Conservation (phyloP, 208 protist genomes). For the Acanthamoeba royreba region DNA sequence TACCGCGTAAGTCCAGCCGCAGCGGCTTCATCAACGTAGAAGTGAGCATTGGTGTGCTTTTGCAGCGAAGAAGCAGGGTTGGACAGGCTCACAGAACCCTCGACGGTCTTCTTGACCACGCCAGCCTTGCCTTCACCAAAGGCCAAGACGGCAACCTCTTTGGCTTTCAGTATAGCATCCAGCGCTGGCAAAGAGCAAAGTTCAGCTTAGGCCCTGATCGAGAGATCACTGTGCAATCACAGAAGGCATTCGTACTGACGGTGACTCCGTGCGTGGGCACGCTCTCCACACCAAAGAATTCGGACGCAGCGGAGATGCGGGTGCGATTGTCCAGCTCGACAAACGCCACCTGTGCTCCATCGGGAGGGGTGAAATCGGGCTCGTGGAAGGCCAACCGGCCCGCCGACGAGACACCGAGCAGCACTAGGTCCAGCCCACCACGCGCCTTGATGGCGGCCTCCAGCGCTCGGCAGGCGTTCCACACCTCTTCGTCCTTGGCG, state of each 20-base stretch:
- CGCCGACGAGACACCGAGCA: slow-evolving; percentile 62
- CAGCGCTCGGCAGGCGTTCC: slow-evolving; percentile 44
- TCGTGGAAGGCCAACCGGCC: slow-evolving; percentile 77
- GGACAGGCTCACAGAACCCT: slow-evolving; percentile 38
- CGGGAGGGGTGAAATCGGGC: background rate
- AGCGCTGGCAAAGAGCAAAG: slow-evolving; percentile 52
- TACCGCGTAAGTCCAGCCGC: slow-evolving; percentile 43
- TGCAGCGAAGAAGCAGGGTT: slow-evolving; percentile 64
- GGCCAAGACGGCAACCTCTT: slow-evolving; percentile 71
- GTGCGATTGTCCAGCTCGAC: slow-evolving; percentile 74
- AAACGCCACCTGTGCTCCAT: background rate
- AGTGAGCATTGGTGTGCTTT: slow-evolving; percentile 49
- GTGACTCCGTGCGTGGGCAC: slow-evolving; percentile 60
- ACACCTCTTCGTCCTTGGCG: background rate
- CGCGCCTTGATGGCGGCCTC: slow-evolving; percentile 40
- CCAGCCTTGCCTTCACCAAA: slow-evolving; percentile 68
- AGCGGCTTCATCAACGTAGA: slow-evolving; percentile 65
- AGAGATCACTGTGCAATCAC: background rate
- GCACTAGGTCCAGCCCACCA: slow-evolving; percentile 72
- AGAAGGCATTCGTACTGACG: background rate
- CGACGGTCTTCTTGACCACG: slow-evolving; percentile 60
- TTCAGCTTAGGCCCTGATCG: background rate
- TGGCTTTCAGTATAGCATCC: slow-evolving; percentile 50
- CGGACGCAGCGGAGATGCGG: slow-evolving; percentile 62
- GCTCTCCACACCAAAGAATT: slow-evolving; percentile 70